phyloP scores from a whole-genome alignment of 1,284 basidiomycete genomes.

The Ceratobasidium sp. region DNA sequence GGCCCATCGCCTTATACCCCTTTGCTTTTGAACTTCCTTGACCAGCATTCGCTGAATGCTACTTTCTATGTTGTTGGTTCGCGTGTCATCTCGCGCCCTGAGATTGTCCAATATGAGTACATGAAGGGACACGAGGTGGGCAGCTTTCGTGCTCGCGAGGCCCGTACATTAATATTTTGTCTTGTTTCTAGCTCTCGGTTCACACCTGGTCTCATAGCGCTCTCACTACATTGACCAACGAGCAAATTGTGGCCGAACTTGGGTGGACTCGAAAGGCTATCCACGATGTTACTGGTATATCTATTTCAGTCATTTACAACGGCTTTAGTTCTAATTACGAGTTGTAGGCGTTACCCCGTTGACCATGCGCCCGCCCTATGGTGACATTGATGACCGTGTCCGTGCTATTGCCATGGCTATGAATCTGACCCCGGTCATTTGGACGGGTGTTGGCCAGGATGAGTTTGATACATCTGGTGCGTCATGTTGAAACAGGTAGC shows the following conservation, averaged over 20 bases:
- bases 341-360: constrained; percentile 84
- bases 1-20: constrained; percentile 87
- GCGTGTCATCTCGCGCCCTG: constrained; percentile 82
- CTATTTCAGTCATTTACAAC: background rate
- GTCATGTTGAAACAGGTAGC: constrained; percentile 45
- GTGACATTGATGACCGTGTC: constrained; percentile 84
- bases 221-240: constrained; percentile 85
- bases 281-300: constrained; percentile 58
- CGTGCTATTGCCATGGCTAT: constrained; percentile 84
- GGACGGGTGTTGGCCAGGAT: constrained; percentile 61
- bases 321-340: constrained; percentile 41
- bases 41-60: constrained; percentile 71
- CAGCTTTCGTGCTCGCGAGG: constrained; percentile 51
- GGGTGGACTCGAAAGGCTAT: constrained; percentile 93
- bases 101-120: constrained; percentile 84
- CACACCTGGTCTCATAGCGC: constrained; percentile 59
- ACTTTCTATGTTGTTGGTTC: constrained; percentile 96
- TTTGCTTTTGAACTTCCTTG: constrained; percentile 76
- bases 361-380: constrained; percentile 77
- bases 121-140: constrained; percentile 84
- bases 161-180: constrained; percentile 45
- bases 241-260: constrained; percentile 91
- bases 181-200: constrained; percentile 48
- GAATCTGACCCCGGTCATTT: constrained; percentile 83
- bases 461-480: constrained; percentile 84